Evolutionary conservation across 2,329 filamentous ascomycete species (phyloP).

Genomic region (Trichoderma sp.): DNA sequence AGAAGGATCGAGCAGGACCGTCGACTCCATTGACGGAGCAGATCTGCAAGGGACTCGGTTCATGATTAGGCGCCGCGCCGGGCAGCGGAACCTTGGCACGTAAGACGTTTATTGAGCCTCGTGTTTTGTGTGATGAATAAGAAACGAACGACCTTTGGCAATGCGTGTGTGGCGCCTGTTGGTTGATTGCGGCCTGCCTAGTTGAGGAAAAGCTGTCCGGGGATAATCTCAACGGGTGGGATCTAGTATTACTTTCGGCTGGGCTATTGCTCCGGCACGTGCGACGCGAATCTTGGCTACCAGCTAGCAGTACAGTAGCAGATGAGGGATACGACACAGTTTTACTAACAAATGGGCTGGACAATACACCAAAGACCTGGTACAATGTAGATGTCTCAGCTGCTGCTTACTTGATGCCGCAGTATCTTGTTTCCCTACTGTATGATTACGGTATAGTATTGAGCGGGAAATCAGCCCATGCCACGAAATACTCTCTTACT

Average conservation of each 20-base stretch:
- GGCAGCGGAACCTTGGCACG: background rate
- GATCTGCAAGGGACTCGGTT: background rate
- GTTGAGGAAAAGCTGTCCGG: background rate
- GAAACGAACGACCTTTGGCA: background rate
- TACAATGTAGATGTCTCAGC: too few relatives aligned
- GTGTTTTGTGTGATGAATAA: background rate
- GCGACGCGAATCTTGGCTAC: background rate
- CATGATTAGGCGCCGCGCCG: slow-evolving; percentile 8
- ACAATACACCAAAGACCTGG: too few relatives aligned
- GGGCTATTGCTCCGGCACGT: slow-evolving; percentile 3
- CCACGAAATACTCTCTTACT: too few relatives aligned
- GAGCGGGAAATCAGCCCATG: too few relatives aligned
- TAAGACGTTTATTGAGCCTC: background rate
- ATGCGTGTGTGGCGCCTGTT: slow-evolving; percentile 3
- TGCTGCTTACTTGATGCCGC: too few relatives aligned
- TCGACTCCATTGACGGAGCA: background rate
- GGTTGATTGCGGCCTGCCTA: background rate
- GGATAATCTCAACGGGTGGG: background rate
- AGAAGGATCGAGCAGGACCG: background rate
- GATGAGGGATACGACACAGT: too few relatives aligned
- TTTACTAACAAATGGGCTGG: too few relatives aligned
- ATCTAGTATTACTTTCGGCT: background rate
- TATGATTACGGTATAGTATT: too few relatives aligned
- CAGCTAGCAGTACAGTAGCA: too few relatives aligned
- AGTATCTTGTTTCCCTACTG: too few relatives aligned